Evolutionary conservation across 2,329 filamentous ascomycete genomes (phyloP), one percentile per base, ranked within the genome.

Genomic region (Talaromyces funiculosus): DNA sequence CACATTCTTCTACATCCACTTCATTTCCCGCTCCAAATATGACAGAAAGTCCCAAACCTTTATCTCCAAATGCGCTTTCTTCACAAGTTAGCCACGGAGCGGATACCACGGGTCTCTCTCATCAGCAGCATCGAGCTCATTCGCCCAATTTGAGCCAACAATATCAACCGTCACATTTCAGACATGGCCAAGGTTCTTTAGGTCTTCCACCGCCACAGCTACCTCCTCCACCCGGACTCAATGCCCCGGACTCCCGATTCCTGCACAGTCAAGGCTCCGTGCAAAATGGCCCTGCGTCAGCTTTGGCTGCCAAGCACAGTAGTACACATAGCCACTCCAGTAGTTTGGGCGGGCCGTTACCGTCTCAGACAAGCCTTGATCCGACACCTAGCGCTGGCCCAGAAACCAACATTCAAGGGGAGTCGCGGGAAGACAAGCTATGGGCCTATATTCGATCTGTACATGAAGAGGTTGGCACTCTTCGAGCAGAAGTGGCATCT

Each of bases 31-130:
- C 91, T 64, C 83, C 84, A 57, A 83, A 79, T 61, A 89, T 96
- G 78, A 94, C 89, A 3, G 91, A 96, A 73, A 95, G 90, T 65
- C 91, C 92, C 0, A 95, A 92, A 70, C 88, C 92, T 3, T 79
- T 96, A 42, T 80, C 78, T 24, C 78, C 78, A n/a, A 77, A 75
- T 63, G 69, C 73, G 12, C 67, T 74, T 37, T 73, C 74, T 43
- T 74, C 75, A 42, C 75, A 77, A 62, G 66, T 73, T 5, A 68
- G 69, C 29, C 71, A 75, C 57, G 68, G 67, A 10, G 61, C 70
- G 5, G 75, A 78, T n/a, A 64, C 65, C 18, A 66, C 64, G 59
- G 53, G 51, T 57, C 72, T 73, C 53, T 67, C 74, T 38, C 77
- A 78, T 64, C 71, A 73, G 47, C 69, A 74, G 38, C 77, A 78